These are phyloP conservation scores for Apophysomyces elegans DNA, from an alignment of 371 early-diverging fungal genomes.

Conservation along the genomic window DNA sequence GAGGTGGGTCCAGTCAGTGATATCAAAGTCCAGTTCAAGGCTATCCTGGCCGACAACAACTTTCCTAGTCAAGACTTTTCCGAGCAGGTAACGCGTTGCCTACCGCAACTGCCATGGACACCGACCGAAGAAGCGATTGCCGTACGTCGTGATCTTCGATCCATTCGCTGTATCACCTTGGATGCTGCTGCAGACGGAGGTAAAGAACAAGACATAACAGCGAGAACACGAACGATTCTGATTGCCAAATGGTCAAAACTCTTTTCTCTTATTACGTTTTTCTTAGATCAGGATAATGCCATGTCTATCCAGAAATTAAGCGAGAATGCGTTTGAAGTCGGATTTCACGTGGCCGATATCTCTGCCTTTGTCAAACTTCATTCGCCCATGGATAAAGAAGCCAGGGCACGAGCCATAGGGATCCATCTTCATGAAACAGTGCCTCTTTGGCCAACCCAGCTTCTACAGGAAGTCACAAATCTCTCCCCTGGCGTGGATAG, in stretches of 20 bases:
- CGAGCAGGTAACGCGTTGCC: slow-evolving; percentile 56
- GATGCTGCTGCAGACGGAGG: slow-evolving; percentile 90
- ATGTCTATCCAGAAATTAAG: slow-evolving; percentile 66
- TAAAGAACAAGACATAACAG: slow-evolving; percentile 10
- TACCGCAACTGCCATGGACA: slow-evolving; percentile 65
- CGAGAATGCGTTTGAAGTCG: slow-evolving; percentile 78
- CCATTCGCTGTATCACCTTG: slow-evolving; percentile 77
- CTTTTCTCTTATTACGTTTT: slow-evolving; percentile 41
- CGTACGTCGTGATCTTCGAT: slow-evolving; percentile 72
- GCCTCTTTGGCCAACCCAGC: slow-evolving; percentile 93
- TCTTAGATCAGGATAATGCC: slow-evolving; percentile 84
- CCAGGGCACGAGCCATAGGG: slow-evolving; percentile 85
- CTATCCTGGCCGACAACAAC: slow-evolving; percentile 69
- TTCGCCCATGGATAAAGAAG: slow-evolving; percentile 90
- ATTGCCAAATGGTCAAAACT: too few species aligned
- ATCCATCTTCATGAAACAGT: slow-evolving; percentile 91
- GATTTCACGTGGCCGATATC: slow-evolving; percentile 98
- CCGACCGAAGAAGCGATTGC: slow-evolving; percentile 63
- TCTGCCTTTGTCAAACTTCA: slow-evolving; percentile 91
- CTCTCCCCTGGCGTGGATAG: slow-evolving; percentile 31
- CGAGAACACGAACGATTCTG: neutral
- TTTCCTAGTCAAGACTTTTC: slow-evolving; percentile 55
- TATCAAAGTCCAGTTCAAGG: slow-evolving; percentile 69
- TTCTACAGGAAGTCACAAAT: slow-evolving; percentile 71
- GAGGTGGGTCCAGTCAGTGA: slow-evolving; percentile 70